Base-by-base conservation (phyloP, 495 filamentous ascomycete species). In the Penicillium pancosmium region DNA sequence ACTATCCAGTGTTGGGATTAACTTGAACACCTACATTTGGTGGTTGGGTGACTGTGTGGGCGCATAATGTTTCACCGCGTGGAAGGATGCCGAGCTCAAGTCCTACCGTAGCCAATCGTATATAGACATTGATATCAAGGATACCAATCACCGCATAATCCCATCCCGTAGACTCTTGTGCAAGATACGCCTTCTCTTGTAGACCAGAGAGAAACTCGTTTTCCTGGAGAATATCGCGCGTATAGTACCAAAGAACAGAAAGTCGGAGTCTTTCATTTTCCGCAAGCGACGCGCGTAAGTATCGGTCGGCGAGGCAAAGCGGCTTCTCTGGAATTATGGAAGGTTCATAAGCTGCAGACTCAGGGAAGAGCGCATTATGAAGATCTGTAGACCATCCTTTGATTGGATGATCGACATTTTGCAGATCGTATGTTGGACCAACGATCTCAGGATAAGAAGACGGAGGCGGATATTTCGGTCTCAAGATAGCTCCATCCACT, bases 171-270 rank as follows among this genome's bases (percentile, higher is more conserved):
- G 57, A 64, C 27, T 64, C 62, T 25, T 61, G 43, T 5, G 53
- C 62, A 18, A 64, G 40, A 53, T 54, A 8, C 0, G 50, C 62
- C 47, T 64, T 64, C 40, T 61, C 62, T 19, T 64, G 62, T 3
- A 64, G 51, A 0, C 57, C 57, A 0, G 62, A 57, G 5, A 64
- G 50, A 15, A 64, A 55, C 11, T 61, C 58, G 7, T 50, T 38
- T 15, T 61, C 51, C 18, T 56, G 38, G 0, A 56, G 31, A 16
- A 65, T 35, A 52, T 62, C 55, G 19, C 55, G 58, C 19, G 62
- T 59, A 52, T 61, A 61, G 23, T 65, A 65, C 62, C 58, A 65
- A 8, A 65, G 41, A 46, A 65, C 53, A 2, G 62, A 61, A 9
- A 65, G 44, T 38, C 62, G 47, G 0, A 65, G 62, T 52, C 58